Base-by-base conservation (phyloP, 73 alveolate genomes). In the Paramecium tetraurelia region DNA sequence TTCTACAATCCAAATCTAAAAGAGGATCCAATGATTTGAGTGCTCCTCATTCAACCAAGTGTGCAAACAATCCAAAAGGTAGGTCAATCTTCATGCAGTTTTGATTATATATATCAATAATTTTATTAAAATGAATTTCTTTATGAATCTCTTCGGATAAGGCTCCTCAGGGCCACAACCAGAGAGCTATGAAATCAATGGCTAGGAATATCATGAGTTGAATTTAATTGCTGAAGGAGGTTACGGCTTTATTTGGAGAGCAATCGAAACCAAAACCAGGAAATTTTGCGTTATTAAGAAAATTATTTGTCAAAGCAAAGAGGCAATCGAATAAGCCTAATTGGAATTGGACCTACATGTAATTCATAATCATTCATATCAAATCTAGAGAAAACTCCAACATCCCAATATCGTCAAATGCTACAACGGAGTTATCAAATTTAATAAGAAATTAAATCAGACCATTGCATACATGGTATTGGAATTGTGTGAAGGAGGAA, bases 401-500 rank as follows among this genome's bases (percentile, higher is more conserved):
- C 94, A 89, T 71, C 94, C 94, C 16, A 89, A 89, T 44, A 89
- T 89, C 7, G 87, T 70, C 12, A 71, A 71, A 50, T 68, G 76
- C 5, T 71, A 41, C 35, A 83, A 83, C 29, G 89, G 90, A 16
- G 36, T 33, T 1, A 71, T 89, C 44, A 89, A 38, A 41, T 57
- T 40, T 14, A 43, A 46, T 44, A 33, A 40, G 33, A 31, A 68
- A 27, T 14, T 76, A 31, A 89, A 46, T 24, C 29, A 89, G 24
- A 70, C 92, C 46, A 53, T 43, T 0, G 94, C 90, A 21, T 40
- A 58, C 12, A 44, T 89, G 80, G 53, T 71, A 5, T 36, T 89
- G 50, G 94, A 89, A 70, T 41, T 89, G 16, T 89, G 94, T 71
- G 94, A 89, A 70, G 94, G 94, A 11, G 94, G 94, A 3, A 70